Evolutionary conservation across 2,329 filamentous ascomycete genomes (phyloP), one percentile per base, ranked within the genome.

Genomic region (Parafenestella ontariensis): DNA sequence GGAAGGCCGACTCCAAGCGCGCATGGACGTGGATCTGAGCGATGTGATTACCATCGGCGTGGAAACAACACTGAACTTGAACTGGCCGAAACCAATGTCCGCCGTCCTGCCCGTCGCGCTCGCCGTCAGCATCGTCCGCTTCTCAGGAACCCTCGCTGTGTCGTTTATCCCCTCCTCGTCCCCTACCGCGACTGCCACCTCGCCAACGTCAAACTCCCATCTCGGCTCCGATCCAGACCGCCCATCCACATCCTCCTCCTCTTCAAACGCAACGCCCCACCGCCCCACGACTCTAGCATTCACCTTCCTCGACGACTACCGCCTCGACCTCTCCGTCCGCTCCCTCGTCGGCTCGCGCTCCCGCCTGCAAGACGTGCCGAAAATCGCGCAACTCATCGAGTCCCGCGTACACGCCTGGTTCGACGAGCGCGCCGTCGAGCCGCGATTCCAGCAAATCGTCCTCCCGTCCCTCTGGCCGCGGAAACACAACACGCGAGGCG

Each of bases 1-100:
- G 48, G 91, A 92, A 20, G 89, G 89, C 0, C 84, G 93, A 34
- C 81, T 99, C 18, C 95, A 99, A 76, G 95, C 95, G 0, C 83
- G 93, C 54, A 96, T 99, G 91, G 95, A 99, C 75, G 93, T 99
- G 31, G 95, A 99, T 74, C 79, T 99, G 54, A 95, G 90, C 76
- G 95, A 99, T 77, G 93, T 96, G 77, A 91, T 99, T 55, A 99
- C 95, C 0, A 81, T 99, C 49, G 95, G 92, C 0, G 83, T 99
- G 23, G 95, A 99, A 79, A 99, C 95, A 3, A 96, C 95, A 66
- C 81, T 99, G 58, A 83, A 96, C 43, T 83, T 99, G 51, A 99
- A 99, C 77, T 99, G 96, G 73, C 95, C 95, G 0, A 96, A 93
- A 72, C 91, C 91, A 7, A 82, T 92, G 49, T 91, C 92, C 5